Evolutionary conservation across 768 basidiomycete genomes (phyloP).

Genomic region (Postia placenta): DNA sequence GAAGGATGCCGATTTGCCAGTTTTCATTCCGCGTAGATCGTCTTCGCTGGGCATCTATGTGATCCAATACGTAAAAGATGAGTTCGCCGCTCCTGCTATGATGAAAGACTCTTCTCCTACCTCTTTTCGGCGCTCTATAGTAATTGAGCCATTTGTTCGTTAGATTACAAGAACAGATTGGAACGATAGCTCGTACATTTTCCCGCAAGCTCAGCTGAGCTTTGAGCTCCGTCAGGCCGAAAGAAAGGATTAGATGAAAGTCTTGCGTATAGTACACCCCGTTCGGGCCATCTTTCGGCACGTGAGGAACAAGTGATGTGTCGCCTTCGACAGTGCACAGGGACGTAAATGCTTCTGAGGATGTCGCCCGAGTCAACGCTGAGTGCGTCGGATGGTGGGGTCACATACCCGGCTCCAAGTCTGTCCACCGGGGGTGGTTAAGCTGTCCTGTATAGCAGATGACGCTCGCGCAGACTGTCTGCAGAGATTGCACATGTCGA

Average conservation of each 20-base stretch:
- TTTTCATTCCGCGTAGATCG: too few species aligned
- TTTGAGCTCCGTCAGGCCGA: constrained; percentile 40
- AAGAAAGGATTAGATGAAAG: constrained; percentile 37
- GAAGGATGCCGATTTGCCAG: too few species aligned
- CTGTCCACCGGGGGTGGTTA: constrained; percentile 27
- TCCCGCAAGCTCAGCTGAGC: constrained; percentile 41
- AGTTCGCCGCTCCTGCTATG: too few species aligned
- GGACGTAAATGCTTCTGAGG: constrained; percentile 26
- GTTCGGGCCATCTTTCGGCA: constrained; percentile 14
- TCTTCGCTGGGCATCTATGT: neutral
- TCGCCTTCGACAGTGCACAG: constrained; percentile 30
- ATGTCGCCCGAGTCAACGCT: neutral
- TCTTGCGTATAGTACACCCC: constrained; percentile 19
- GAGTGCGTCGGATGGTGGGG: too few species aligned
- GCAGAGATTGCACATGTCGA: too few species aligned
- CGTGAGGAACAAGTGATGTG: constrained; percentile 24
- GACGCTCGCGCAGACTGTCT: too few species aligned
- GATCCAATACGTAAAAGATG: neutral
- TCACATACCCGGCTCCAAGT: constrained; percentile 30
- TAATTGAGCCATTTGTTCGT: too few species aligned
- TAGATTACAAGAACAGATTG: neutral
- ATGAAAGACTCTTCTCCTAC: neutral
- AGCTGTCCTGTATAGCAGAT: constrained; percentile 27
- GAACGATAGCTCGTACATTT: constrained; percentile 7
- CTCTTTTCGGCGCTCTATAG: neutral